A percentile compares a stretch with the other conserved stretches of the same genome.
phyloP scores from a whole-genome alignment of 179 eudicot genomes.

The Camellia oleifera region DNA sequence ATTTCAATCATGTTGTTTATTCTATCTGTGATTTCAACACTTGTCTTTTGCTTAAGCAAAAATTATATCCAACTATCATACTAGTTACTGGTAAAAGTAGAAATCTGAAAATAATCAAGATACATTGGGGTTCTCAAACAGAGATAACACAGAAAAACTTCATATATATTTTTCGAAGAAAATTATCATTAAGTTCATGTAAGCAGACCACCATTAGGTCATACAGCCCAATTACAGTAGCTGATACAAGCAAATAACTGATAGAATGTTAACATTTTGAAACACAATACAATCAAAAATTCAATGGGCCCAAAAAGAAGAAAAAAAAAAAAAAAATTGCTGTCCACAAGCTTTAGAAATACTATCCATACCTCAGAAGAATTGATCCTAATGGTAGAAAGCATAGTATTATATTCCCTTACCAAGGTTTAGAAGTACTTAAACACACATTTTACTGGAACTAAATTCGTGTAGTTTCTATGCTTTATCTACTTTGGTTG shows the following conservation, averaged over 20 bases:
- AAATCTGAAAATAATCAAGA: not conserved
- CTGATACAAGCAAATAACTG: not conserved
- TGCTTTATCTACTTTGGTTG: too few relatives aligned
- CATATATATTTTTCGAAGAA: not conserved
- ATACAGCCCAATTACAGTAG: not conserved
- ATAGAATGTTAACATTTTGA: not conserved
- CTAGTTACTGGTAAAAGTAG: not conserved
- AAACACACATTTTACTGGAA: too few relatives aligned
- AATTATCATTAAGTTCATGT: not conserved
- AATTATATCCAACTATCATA: not conserved
- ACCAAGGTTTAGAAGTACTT: too few relatives aligned
- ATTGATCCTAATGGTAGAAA: too few relatives aligned
- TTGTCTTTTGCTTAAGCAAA: not conserved
- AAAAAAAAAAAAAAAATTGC: too few relatives aligned
- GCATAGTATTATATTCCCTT: too few relatives aligned
- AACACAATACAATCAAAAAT: not conserved
- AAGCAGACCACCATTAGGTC: not conserved
- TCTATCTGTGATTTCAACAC: not conserved
- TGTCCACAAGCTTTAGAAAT: not conserved
- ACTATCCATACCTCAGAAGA: too few relatives aligned
- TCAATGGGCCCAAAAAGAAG: too few relatives aligned
- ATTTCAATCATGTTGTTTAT: not conserved
- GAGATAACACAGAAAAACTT: not conserved
- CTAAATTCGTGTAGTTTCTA: too few relatives aligned
- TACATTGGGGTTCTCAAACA: not conserved